These are phyloP conservation scores for Antrodiella citrinella DNA, from an alignment of 768 basidiomycete genomes.

Conservation along the genomic window DNA sequence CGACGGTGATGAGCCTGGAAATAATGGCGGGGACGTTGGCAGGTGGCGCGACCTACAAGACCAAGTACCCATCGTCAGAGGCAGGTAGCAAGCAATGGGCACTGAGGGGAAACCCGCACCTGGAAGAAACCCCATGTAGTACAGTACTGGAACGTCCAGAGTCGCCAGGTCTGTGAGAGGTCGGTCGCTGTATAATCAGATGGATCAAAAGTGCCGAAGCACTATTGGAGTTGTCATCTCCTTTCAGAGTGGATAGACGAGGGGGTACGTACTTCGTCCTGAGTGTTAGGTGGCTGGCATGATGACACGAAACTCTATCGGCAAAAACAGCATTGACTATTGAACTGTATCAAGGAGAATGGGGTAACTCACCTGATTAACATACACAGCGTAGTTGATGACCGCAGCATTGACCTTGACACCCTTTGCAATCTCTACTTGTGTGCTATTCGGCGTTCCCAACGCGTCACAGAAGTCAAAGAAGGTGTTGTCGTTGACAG, in stretches of 20 bases:
- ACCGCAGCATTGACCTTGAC: conserved; percentile 47
- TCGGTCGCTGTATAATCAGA: conserved; percentile 50
- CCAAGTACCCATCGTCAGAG: background rate
- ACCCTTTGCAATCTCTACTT: conserved; percentile 23
- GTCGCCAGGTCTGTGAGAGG: conserved; percentile 71
- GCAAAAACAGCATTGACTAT: background rate
- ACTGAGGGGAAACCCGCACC: conserved; percentile 9
- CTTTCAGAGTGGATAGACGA: background rate
- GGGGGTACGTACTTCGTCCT: conserved; percentile 40
- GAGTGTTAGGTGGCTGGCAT: conserved; percentile 28
- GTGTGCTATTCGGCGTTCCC: conserved; percentile 18
- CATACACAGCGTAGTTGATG: conserved; percentile 68
- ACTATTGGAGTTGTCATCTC: conserved; percentile 40
- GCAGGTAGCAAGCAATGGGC: no score
- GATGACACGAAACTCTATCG: conserved; percentile 35
- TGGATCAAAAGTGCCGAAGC: conserved; percentile 81
- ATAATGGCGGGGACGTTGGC: conserved; percentile 62
- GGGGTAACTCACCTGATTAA: conserved; percentile 46
- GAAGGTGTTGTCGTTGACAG: conserved; percentile 49
- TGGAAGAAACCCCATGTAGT: conserved; percentile 59
- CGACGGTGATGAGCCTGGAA: conserved; percentile 61
- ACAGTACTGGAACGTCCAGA: conserved; percentile 90
- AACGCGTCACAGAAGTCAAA: conserved; percentile 60
- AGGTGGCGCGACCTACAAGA: conserved; percentile 59
- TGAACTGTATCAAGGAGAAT: background rate